These are phyloP conservation scores for Phytophthora quininea DNA, from an alignment of 352 stramenopile species.

Conservation along the genomic window DNA sequence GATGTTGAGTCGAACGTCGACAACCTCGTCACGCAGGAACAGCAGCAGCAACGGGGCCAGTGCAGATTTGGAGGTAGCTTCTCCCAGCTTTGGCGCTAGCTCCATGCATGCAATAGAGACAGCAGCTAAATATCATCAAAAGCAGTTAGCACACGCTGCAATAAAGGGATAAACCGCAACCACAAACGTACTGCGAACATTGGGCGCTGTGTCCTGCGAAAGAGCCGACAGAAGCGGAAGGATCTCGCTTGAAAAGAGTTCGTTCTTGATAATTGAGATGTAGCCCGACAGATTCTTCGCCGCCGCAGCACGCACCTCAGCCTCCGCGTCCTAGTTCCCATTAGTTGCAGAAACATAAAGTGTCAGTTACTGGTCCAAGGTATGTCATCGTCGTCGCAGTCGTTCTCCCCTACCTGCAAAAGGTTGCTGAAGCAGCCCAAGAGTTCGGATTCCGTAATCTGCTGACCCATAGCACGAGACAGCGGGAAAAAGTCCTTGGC, in stretches of 20 bases:
- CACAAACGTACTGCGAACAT: slow-evolving; percentile 73
- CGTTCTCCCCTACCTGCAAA: slow-evolving; percentile 65
- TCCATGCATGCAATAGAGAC: slow-evolving; percentile 92
- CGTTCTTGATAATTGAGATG: slow-evolving; percentile 90
- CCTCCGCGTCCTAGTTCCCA: slow-evolving; percentile 80
- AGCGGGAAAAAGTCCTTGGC: slow-evolving; percentile 93
- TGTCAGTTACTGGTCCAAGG: neutral
- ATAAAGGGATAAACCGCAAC: neutral
- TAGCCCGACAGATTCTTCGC: slow-evolving; percentile 94
- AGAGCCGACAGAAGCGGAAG: slow-evolving; percentile 90
- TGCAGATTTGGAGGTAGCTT: slow-evolving; percentile 89
- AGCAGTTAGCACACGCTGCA: slow-evolving; percentile 7
- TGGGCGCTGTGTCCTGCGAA: slow-evolving; percentile 92
- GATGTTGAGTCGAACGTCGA: slow-evolving; percentile 95
- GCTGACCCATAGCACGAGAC: slow-evolving; percentile 74
- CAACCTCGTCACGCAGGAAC: slow-evolving; percentile 88
- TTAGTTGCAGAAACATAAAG: neutral
- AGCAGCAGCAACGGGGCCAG: slow-evolving; percentile 80
- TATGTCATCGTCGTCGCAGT: neutral
- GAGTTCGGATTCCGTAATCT: slow-evolving; percentile 88
- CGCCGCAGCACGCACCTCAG: slow-evolving; percentile 92
- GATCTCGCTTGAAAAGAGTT: slow-evolving; percentile 91
- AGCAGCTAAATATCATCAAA: slow-evolving; percentile 47
- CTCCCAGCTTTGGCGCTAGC: slow-evolving; percentile 90
- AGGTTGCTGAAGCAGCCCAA: slow-evolving; percentile 92